Percentiles rank a stretch among this genome's conserved stretches.
phyloP scores from a whole-genome alignment of 192 early-diverging fungal species.

The Jimgerdemannia lactiflua region DNA sequence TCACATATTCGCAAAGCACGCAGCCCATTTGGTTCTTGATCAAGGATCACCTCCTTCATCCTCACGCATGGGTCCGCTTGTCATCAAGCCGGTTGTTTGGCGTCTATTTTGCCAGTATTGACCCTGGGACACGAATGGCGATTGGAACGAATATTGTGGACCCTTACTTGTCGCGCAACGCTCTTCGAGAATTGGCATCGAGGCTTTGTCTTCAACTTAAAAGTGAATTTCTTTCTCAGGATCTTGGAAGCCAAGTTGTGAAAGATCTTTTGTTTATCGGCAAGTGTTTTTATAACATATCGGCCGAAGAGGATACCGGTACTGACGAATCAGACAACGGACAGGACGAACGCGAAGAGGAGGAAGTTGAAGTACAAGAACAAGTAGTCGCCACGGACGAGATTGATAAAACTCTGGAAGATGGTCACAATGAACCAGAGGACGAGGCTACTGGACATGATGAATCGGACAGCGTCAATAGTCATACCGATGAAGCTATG shows the following conservation, averaged over 20 bases:
- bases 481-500: conserved; percentile 5
- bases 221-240: conserved; percentile 61
- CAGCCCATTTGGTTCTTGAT: conserved; percentile 67
- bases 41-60: conserved; percentile 71
- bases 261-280: conserved; percentile 95
- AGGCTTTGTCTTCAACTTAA: conserved; percentile 62
- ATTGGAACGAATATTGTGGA: conserved; percentile 20
- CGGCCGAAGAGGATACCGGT: conserved; percentile 25
- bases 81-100: conserved; percentile 73
- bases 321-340: conserved; percentile 25
- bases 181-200: conserved; percentile 51
- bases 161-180: conserved; percentile 30
- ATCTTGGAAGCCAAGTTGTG: conserved; percentile 84
- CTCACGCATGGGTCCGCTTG: conserved; percentile 88
- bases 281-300: conserved; percentile 62
- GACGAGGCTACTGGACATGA: conserved; percentile 9
- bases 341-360: conserved; percentile 41
- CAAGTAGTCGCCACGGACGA: background rate
- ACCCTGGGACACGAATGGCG: conserved; percentile 44
- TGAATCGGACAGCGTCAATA: background rate
- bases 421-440: conserved; percentile 1
- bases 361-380: conserved; percentile 27
- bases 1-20: conserved; percentile 42
- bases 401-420: background rate
- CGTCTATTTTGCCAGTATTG: conserved; percentile 67